A percentile compares a stretch with the other conserved stretches of the same genome.
Conservation (phyloP, 768 basidiomycete genomes). For the Leccinum broughii region DNA sequence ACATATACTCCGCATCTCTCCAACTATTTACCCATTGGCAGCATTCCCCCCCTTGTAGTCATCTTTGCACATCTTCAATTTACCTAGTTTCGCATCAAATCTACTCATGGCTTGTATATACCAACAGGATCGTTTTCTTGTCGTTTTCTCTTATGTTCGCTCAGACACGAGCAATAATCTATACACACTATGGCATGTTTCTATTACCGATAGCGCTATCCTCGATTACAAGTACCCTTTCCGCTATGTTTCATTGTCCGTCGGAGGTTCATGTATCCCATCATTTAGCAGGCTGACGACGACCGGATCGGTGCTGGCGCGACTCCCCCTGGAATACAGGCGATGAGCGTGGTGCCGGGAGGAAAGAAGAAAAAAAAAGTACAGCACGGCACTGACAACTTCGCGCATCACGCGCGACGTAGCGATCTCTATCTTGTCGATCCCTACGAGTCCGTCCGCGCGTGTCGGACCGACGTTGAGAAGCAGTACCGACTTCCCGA, state of each 20-base stretch:
- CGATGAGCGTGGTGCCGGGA: slow-evolving; percentile 1
- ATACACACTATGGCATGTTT: slow-evolving; percentile 28
- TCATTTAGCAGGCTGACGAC: slow-evolving; percentile 54
- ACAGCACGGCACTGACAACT: slow-evolving; percentile 63
- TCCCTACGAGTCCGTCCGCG: slow-evolving; percentile 65
- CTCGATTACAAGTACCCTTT: slow-evolving; percentile 8
- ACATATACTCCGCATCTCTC: slow-evolving; percentile 10
- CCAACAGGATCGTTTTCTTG: slow-evolving; percentile 11
- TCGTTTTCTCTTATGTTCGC: slow-evolving; percentile 19
- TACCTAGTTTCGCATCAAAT: slow-evolving; percentile 23
- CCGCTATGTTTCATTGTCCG: slow-evolving; percentile 31
- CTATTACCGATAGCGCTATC: slow-evolving; percentile 20
- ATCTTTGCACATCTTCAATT: slow-evolving; percentile 14
- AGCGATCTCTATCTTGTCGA: slow-evolving; percentile 79
- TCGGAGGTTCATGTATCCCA: slow-evolving; percentile 56
- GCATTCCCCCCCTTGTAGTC: slow-evolving; percentile 31
- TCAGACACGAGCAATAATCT: slow-evolving; percentile 29
- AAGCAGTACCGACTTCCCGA: slow-evolving; percentile 75
- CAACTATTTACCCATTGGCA: slow-evolving; percentile 23
- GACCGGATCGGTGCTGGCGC: slow-evolving; percentile 43
- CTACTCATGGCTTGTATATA: slow-evolving; percentile 32
- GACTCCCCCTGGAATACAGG: slow-evolving; percentile 43
- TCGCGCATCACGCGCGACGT: slow-evolving; percentile 73
- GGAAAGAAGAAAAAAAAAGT: slow-evolving; percentile 29
- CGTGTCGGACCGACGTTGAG: slow-evolving; percentile 89